Conservation (phyloP, 129 eudicot species). For the Flaveria robusta region DNA sequence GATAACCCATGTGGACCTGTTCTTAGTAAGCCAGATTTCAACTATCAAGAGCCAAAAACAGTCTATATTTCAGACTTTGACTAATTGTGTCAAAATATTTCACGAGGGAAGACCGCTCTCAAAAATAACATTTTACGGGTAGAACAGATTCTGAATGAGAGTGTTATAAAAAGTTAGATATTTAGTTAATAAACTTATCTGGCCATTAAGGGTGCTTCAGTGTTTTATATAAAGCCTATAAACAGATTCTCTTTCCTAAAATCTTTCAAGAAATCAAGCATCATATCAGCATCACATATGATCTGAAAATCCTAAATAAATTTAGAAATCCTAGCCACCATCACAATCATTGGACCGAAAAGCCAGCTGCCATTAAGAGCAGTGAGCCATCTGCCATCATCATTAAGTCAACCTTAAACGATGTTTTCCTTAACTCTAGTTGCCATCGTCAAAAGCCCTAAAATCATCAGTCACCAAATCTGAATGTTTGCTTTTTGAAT, state of each 20-base stretch:
- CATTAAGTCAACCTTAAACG: background rate
- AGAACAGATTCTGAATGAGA: background rate
- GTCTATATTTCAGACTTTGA: background rate
- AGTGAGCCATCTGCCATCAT: background rate
- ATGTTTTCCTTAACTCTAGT: background rate
- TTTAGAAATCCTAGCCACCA: constrained; percentile 6
- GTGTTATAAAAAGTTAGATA: background rate
- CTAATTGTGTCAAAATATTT: background rate
- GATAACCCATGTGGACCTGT: background rate
- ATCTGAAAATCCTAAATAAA: constrained; percentile 9
- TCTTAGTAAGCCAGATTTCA: background rate
- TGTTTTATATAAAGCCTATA: background rate
- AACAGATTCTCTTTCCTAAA: constrained; percentile 13
- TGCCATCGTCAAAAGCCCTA: constrained; percentile 16
- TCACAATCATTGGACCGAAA: background rate
- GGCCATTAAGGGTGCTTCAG: background rate
- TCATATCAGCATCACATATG: background rate
- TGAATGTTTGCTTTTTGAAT: background rate
- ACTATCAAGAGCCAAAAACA: no score
- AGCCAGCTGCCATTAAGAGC: background rate
- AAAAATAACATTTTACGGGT: background rate
- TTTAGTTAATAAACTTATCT: background rate
- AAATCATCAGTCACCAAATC: constrained; percentile 2
- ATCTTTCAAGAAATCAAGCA: background rate
- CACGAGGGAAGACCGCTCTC: background rate